Percentiles rank a stretch among this genome's conserved stretches.
phyloP scores from a whole-genome alignment of 306 rosid species.

The Comarum palustre region DNA sequence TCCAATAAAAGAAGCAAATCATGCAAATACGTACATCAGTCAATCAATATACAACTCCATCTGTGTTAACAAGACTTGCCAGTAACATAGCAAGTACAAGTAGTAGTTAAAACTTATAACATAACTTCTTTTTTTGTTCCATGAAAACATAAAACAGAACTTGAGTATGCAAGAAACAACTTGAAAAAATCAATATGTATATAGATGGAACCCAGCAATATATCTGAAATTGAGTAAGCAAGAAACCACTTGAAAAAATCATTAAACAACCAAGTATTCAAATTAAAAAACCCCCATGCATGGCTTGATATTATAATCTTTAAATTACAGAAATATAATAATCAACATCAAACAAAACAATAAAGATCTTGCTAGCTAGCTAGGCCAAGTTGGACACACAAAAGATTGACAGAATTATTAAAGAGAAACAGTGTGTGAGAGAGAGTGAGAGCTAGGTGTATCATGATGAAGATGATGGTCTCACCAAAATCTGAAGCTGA shows the following conservation, averaged over 20 bases:
- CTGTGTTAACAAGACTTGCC: background rate
- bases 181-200: background rate
- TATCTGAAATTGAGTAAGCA: background rate
- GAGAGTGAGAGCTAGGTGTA: background rate
- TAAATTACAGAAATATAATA: background rate
- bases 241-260: too few relatives aligned
- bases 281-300: background rate
- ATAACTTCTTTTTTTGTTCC: too few relatives aligned
- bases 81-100: background rate
- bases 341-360: background rate
- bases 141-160: background rate
- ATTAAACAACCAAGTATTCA: background rate
- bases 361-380: background rate
- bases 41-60: background rate
- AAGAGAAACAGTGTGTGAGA: background rate
- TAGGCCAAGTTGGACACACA: background rate
- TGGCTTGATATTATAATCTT: background rate
- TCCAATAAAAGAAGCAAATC: background rate
- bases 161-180: too few relatives aligned
- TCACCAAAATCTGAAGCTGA: constrained; percentile 46
- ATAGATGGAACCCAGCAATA: background rate
- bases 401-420: background rate
- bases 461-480: background rate
- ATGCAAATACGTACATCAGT: background rate
- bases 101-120: too few relatives aligned